Evolutionary conservation across 441 rosid genomes (phyloP), one percentile per base, ranked within the genome.

Genomic region (Kokia cookei): DNA sequence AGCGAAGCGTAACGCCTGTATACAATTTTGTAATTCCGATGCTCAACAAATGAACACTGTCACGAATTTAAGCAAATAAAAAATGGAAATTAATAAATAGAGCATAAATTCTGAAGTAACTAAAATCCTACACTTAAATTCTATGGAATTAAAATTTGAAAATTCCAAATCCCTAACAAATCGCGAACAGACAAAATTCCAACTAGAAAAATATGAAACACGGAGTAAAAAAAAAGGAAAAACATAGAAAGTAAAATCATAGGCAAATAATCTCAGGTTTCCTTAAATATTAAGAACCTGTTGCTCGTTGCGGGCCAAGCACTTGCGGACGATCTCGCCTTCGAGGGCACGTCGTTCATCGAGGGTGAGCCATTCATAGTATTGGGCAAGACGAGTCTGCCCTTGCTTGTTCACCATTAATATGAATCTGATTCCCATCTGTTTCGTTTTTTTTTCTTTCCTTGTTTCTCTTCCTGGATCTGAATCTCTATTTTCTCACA

Each of bases 311-410:
- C 98, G 98, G 47, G 99, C 98, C 81, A 95, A 97, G 81, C 99
- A 95, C 83, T 95, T 95, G 81, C 99, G 98, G 62, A 95, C 99
- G 83, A 95, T 95, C 78, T 95, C 99, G 79, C 98, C 99, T 77
- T 95, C 97, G 27, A 95, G 97, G 59, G 98, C 98, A 12, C 99
- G 97, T 69, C 98, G 93, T 81, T 95, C 98, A 66, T 95, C 99
- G 50, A 93, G 97, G 59, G 95, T 93, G 19, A 95, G 94, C 98
- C 97, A 95, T 73, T 93, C 99, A 78, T 95, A 95, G 83, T 95
- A 95, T 75, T 95, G 99, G 73, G 99, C 98, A 1, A 95, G 90
- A 69, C 97, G 97, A 19, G 99, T 95, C 81, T 95, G 99, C 6
- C 99, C 98, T 86, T 95, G 98, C 82, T 95, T 93, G 92, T 95